A percentile compares a stretch with the other conserved stretches of the same genome.
Conservation (phyloP, 2,329 filamentous ascomycete species). For the Aspergillus texensis region DNA sequence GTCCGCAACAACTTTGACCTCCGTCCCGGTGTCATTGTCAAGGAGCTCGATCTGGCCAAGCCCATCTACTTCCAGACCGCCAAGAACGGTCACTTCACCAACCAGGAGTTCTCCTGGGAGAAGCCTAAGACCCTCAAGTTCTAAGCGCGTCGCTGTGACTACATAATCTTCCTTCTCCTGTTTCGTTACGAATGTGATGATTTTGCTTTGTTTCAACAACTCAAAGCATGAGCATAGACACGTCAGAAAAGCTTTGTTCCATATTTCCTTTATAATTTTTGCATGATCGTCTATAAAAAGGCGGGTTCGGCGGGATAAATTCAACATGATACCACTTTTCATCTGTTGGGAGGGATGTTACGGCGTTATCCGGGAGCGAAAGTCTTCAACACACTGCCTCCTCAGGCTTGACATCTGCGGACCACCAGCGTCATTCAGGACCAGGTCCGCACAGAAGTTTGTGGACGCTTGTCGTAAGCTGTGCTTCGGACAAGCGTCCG, state of each 20-base stretch:
- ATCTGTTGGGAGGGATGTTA: constrained; percentile 44
- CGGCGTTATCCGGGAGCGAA: constrained; percentile 46
- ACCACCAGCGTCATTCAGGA: not conserved
- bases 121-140: constrained; percentile 93
- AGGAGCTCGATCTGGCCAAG: constrained; percentile 90
- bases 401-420: constrained; percentile 17
- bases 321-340: constrained; percentile 54
- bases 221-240: constrained; percentile 50
- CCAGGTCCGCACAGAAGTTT: not conserved
- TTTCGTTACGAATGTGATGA: constrained; percentile 48
- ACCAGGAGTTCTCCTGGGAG: constrained; percentile 98
- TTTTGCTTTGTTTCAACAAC: constrained; percentile 55
- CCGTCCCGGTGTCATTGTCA: constrained; percentile 96
- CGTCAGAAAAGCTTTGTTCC: constrained; percentile 32
- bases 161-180: constrained; percentile 20
- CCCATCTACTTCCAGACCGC: constrained; percentile 98
- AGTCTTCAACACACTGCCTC: constrained; percentile 44
- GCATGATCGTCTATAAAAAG: constrained; percentile 39
- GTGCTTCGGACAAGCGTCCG: constrained; percentile 17
- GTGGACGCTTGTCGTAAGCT: constrained; percentile 11
- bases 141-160: constrained; percentile 56
- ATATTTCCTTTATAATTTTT: constrained; percentile 40
- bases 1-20: constrained; percentile 97
- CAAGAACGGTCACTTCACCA: constrained; percentile 99
- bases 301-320: constrained; percentile 47